Evolutionary conservation across 345 rosid genomes (phyloP), one percentile per base, ranked within the genome.

Genomic region (Populus euphratica): DNA sequence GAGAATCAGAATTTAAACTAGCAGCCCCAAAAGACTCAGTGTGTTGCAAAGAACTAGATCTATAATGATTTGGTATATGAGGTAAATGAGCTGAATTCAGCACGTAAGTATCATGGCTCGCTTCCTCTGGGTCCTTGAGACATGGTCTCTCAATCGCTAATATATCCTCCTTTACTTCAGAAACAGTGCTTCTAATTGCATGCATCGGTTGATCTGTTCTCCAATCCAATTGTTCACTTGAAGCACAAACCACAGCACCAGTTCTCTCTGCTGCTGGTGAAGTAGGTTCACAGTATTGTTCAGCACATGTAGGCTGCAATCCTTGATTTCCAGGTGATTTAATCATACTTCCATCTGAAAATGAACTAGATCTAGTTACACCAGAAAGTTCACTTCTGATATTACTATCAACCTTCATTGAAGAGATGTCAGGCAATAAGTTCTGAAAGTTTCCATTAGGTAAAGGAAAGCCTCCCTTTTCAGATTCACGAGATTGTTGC

Each of bases 151-250:
- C 87, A 76, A 88, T 87, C 73, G 91, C 85, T 78, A 90, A 67
- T 50, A 91, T n/a, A 83, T 88, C 93, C 39, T 89, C 91, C 78
- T 90, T 94, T 71, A 86, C 83, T 77, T 83, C 88, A 54, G 87
- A 78, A 43, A 63, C 69, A 39, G 68, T 38, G 47, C 79, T 62
- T 62, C 68, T 79, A 39, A 54, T 73, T 52, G n/a, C 35, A 35
- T 70, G 59, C 52, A 54, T 27, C n/a, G 54, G 75, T 29, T 71
- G 39, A 68, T 74, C 79, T 54, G 59, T 39, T 73, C 23, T 70
- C 75, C 75, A 78, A 50, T 78, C 69, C 29, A 44, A 36, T 5
- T 63, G 72, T 41, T 78, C 81, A 3, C 39, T 31, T n/a, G 35
- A 47, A 63, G 33, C 78, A 70, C 11, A 63, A 35, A 66, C 31